Evolutionary conservation across 2,329 filamentous ascomycete genomes (phyloP), one percentile per base, ranked within the genome.

Genomic region (Lachnellula subtilissima): DNA sequence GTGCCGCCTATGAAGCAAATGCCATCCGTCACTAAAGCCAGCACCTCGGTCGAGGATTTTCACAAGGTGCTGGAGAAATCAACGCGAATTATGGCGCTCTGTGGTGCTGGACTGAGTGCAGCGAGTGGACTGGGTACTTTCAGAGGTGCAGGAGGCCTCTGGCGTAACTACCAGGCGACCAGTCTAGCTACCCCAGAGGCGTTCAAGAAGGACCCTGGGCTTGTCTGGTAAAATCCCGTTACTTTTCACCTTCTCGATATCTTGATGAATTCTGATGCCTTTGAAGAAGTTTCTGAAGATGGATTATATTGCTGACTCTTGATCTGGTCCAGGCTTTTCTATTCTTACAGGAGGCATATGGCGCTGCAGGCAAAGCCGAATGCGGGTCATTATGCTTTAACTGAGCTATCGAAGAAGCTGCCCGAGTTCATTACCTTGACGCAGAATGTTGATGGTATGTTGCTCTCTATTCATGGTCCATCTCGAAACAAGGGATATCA

Each of bases 271-370:
- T 32, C 28, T 32, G 9, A 32, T 32, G 9, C 28, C 8, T 8
- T 4, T 32, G 28, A 9, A 9, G 28, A 32, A 0, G 9, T 32
- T 11, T 32, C 2, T 32, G 8, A 11, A 32, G 28, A 11, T 32
- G 28, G 9, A 32, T 32, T 32, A 32, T 12, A 12, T 32, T 32
- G 28, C 28, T 32, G 28, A 32, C 28, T 32, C 28, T 32, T 32
- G 8, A 32, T 32, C 28, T 32, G 28, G 28, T 32, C 9, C 1
- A 32, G 28, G 28, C 28, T 95, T 59, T 96, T 97, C 70, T 96
- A 96, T 73, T 86, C 80, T 54, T 92, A 92, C 73, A 78, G 91
- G 22, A 78, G 91, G 50, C 91, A 96, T 69, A 88, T 90, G 83
- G 85, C 88, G 0, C 75, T 96, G 42, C 76, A 81, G 48, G 91